Base-by-base conservation (phyloP, 345 rosid species). In the Populus ilicifolia region DNA sequence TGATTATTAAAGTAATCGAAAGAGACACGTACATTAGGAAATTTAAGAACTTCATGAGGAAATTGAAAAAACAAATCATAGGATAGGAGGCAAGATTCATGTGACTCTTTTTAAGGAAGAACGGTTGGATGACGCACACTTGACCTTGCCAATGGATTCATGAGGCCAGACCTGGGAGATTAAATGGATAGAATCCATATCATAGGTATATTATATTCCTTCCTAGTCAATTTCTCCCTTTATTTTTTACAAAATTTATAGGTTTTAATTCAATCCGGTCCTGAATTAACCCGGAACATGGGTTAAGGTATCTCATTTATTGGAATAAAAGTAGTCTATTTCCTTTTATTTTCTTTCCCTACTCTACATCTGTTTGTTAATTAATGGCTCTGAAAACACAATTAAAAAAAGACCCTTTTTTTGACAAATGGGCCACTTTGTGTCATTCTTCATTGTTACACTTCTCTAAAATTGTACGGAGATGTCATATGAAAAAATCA, bases 91-190 rank as follows among this genome's bases (percentile, higher is more conserved):
- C 76, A 38, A 62, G 68, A 63, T 67, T 77, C 83, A 30, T 75
- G 87, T 85, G 85, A 85, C 29, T 0, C 72, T 44, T 64, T 76
- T 46, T 0, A 70, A 69, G 63, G 29, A 44, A 62, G 39, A 62
- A 10, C 76, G 83, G 78, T 75, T 54, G 73, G 68, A 68, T 79
- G 75, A 76, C 67, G 74, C 75, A 67, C 48, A 67, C 50, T 74
- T 77, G 80, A 71, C 73, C 62, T 65, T 29, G 69, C 29, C 68
- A 23, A 17, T 66, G 56, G 74, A 77, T 54, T 54, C 21, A 54
- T 54, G 61, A 54, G 25, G 23, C 61, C 2, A 21, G 25, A 21
- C n/a, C 20, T 7, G 4, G 2, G 61, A 54, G 43, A 5, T 25
- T 8, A 18, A 16, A 25, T 52, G n/a, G 14, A 66, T 73, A 56